These are phyloP conservation scores for Solanum peruvianum DNA, from an alignment of 257 asterid genomes.

Conservation along the genomic window DNA sequence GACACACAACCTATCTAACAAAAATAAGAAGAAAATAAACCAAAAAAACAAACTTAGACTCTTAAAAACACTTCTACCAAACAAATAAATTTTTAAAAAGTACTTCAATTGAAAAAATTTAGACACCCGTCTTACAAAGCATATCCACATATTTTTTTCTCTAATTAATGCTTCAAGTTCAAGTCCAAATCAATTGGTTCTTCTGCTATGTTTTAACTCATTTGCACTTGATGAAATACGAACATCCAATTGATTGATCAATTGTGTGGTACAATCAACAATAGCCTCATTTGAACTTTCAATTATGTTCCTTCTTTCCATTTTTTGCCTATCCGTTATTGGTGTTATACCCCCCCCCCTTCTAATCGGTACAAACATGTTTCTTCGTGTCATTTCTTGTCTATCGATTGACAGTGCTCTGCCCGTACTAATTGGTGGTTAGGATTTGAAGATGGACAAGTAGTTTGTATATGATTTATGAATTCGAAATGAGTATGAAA, in stretches of 20 bases:
- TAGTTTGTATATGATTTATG: not conserved
- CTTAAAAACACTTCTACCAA: not conserved
- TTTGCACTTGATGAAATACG: not conserved
- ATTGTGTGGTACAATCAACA: not conserved
- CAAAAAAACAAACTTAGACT: not conserved
- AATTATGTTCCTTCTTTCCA: not conserved
- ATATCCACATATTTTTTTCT: not conserved
- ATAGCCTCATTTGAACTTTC: not conserved
- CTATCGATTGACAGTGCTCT: not conserved
- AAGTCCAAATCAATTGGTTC: not conserved
- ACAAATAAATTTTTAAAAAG: not conserved
- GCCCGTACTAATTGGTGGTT: not conserved
- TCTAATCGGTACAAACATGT: not conserved
- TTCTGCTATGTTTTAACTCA: not conserved
- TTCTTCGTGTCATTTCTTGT: not conserved
- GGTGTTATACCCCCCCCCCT: not conserved
- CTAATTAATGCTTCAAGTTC: not conserved
- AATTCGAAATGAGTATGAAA: not conserved
- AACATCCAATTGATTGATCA: not conserved
- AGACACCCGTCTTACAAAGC: not conserved
- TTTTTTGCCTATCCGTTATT: not conserved
- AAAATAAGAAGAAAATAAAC: not conserved
- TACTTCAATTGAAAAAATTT: not conserved
- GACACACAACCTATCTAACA: not conserved
- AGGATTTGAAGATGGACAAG: not conserved